Conservation (phyloP, 352 stramenopile genomes). For the Globisporangium middletonii region DNA sequence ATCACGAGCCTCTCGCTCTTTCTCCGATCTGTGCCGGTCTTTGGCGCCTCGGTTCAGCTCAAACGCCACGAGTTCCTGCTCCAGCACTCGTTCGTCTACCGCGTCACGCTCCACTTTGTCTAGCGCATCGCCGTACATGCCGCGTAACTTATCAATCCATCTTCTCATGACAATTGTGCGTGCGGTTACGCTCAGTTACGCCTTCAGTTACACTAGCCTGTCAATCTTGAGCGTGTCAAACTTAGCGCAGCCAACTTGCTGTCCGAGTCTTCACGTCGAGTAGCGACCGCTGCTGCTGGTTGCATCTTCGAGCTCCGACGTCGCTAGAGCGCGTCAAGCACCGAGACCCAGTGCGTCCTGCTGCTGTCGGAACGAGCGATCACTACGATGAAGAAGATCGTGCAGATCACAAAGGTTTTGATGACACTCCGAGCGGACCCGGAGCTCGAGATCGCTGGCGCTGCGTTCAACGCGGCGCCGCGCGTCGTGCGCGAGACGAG, state of each 20-base stretch:
- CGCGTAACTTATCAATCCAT: too few relatives aligned
- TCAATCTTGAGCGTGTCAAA: too few relatives aligned
- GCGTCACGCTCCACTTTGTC: conserved; percentile 74
- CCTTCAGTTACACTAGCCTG: too few relatives aligned
- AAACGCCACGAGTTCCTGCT: conserved; percentile 79
- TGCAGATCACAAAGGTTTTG: conserved; percentile 8
- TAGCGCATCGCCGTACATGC: conserved; percentile 7
- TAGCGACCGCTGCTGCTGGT: too few relatives aligned
- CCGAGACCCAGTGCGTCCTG: too few relatives aligned
- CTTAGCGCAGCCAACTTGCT: too few relatives aligned
- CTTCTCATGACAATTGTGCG: too few relatives aligned
- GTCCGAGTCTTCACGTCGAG: too few relatives aligned
- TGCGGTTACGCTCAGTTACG: too few relatives aligned
- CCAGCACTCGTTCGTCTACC: conserved; percentile 77
- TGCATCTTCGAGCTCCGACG: too few relatives aligned
- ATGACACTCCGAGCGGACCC: conserved; percentile 1
- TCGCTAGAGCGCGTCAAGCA: too few relatives aligned
- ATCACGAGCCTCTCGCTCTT: conserved; percentile 84
- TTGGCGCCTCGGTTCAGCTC: conserved; percentile 58
- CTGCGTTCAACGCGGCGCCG: neutral
- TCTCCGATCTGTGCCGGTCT: conserved; percentile 57
- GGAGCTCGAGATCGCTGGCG: neutral
- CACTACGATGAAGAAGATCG: conserved; percentile 10
- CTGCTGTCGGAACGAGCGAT: neutral
- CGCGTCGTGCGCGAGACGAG: conserved; percentile 6